Conservation (phyloP, 2,329 filamentous ascomycete genomes). For the Hymenoscyphus occultus region DNA sequence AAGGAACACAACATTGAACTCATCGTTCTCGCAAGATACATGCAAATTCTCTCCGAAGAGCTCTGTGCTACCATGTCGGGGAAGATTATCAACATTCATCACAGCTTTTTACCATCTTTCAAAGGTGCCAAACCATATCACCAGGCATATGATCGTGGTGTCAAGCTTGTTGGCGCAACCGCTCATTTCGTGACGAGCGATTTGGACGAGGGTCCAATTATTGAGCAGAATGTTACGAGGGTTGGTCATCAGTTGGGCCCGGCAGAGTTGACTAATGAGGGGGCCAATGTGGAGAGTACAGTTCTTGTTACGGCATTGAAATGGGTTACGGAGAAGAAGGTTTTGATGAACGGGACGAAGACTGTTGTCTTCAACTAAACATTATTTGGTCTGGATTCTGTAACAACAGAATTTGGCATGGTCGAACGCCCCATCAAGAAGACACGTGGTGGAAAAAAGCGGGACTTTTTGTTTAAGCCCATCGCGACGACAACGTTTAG, state of each 20-base stretch:
- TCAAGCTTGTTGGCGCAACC: constrained; percentile 85
- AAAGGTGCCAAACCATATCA: constrained; percentile 88
- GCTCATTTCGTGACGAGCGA: constrained; percentile 85
- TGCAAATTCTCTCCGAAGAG: constrained; percentile 77
- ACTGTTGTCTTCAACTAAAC: constrained; percentile 66
- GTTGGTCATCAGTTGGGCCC: constrained; percentile 76
- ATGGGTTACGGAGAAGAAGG: constrained; percentile 75
- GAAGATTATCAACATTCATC: constrained; percentile 89
- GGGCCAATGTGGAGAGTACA: constrained; percentile 80
- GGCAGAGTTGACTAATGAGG: constrained; percentile 74
- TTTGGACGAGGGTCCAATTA: constrained; percentile 82
- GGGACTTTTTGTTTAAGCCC: not conserved
- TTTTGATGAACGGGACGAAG: constrained; percentile 76
- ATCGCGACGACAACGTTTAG: not conserved
- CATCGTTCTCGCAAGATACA: constrained; percentile 79
- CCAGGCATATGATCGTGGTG: constrained; percentile 80
- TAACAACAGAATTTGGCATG: not conserved
- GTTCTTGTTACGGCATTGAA: constrained; percentile 78
- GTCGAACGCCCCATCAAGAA: not conserved
- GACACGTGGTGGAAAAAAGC: no score
- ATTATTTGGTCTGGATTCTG: not conserved
- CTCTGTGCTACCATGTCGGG: constrained; percentile 78
- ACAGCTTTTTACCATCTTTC: constrained; percentile 82
- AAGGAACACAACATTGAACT: constrained; percentile 69
- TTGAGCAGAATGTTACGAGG: constrained; percentile 76